These are phyloP conservation scores for Hyparrhenia diplandra DNA, from an alignment of 176 grass and related monocot genomes.

Conservation along the genomic window DNA sequence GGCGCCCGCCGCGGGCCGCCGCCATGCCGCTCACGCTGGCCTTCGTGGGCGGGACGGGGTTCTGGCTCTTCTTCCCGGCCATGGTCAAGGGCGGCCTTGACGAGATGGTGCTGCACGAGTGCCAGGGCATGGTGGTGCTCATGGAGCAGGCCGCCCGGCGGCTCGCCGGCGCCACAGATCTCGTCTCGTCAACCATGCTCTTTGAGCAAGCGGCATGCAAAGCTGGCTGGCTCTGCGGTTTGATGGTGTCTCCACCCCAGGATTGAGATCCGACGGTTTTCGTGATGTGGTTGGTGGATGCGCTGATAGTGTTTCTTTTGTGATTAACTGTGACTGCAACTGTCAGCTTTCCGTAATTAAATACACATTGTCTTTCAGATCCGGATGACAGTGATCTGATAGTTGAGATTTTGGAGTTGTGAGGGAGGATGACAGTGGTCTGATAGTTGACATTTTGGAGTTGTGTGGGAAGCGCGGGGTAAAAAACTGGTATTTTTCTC, in stretches of 20 bases:
- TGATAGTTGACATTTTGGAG: too few relatives aligned
- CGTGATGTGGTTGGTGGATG: neutral
- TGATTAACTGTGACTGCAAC: neutral
- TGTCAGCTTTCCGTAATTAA: neutral
- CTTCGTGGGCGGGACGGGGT: constrained; percentile 42
- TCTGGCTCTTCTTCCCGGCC: constrained; percentile 53
- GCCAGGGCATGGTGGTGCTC: constrained; percentile 30
- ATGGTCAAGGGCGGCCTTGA: constrained; percentile 40
- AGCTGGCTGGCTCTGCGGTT: neutral
- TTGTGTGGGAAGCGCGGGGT: too few relatives aligned
- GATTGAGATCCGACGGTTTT: neutral
- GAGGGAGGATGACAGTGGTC: too few relatives aligned
- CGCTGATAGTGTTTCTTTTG: neutral
- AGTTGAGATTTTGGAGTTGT: too few relatives aligned
- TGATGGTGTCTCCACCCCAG: neutral
- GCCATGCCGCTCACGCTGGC: constrained; percentile 42
- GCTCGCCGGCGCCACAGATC: constrained; percentile 5
- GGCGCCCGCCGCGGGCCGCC: constrained; percentile 7
- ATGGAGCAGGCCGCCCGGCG: constrained; percentile 24
- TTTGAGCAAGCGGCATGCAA: neutral
- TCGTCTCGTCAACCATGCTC: neutral
- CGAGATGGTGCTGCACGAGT: constrained; percentile 39
- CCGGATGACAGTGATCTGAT: too few relatives aligned
- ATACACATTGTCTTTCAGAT: too few relatives aligned
- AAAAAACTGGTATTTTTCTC: too few relatives aligned